Conservation (phyloP, 768 basidiomycete species). For the Rhodotorula paludigena region DNA sequence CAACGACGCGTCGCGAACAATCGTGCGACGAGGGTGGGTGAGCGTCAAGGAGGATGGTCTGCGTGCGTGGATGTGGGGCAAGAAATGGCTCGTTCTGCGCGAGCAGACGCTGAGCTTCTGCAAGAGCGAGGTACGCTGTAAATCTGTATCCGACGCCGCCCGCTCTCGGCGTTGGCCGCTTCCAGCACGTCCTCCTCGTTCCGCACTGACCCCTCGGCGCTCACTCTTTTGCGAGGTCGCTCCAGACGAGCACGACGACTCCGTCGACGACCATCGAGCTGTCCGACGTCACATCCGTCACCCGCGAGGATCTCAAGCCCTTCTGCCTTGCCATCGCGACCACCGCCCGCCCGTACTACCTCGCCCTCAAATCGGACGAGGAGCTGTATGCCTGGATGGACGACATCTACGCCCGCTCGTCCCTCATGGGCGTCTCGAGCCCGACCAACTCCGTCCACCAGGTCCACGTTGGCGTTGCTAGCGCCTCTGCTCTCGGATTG, state of each 20-base stretch:
- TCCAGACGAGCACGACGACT: no score
- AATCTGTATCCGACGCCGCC: no score
- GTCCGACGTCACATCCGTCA: slow-evolving; percentile 75
- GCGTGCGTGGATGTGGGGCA: slow-evolving; percentile 82
- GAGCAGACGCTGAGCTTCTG: slow-evolving; percentile 74
- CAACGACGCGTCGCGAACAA: slow-evolving; percentile 24
- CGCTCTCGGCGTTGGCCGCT: not conserved
- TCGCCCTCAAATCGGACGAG: slow-evolving; percentile 83
- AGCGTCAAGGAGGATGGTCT: slow-evolving; percentile 92
- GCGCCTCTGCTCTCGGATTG: no score
- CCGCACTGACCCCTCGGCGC: not conserved
- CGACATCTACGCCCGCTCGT: slow-evolving; percentile 86
- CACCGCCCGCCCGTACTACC: slow-evolving; percentile 71
- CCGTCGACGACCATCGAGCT: slow-evolving; percentile 62
- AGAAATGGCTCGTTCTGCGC: slow-evolving; percentile 81
- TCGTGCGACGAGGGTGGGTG: slow-evolving; percentile 61
- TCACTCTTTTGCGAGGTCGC: slow-evolving; percentile 31
- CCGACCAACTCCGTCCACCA: slow-evolving; percentile 99
- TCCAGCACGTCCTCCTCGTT: not conserved
- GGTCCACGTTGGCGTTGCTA: slow-evolving; percentile 94
- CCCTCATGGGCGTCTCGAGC: slow-evolving; percentile 84
- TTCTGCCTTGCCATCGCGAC: slow-evolving; percentile 86
- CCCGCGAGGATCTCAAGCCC: slow-evolving; percentile 87
- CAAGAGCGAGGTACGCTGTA: slow-evolving; percentile 77
- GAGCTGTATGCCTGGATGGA: slow-evolving; percentile 99